Conservation (phyloP, 306 rosid species). For the Vicia villosa region DNA sequence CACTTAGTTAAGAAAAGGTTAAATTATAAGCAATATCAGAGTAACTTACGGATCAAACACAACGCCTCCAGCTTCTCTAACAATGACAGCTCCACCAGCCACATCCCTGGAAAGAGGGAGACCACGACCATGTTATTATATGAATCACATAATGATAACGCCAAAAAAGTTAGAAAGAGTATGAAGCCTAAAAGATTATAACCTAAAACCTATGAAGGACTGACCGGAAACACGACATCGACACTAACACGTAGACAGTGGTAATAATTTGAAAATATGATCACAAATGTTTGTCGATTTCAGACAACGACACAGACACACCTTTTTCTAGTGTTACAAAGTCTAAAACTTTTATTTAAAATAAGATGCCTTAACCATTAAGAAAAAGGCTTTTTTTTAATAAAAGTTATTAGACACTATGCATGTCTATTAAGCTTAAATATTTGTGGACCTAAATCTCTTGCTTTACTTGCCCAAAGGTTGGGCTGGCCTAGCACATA, state of each 20-base stretch:
- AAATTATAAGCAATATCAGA: constrained; percentile 12
- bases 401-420: not conserved
- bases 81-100: constrained; percentile 95
- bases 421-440: not conserved
- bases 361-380: not conserved
- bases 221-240: too few species aligned
- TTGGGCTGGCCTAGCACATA: not conserved
- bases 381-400: not conserved
- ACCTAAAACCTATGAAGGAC: not conserved
- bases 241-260: too few species aligned
- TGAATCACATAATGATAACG: not conserved
- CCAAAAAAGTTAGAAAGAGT: not conserved
- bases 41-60: constrained; percentile 94
- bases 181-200: not conserved
- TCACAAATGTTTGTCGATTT: too few species aligned
- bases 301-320: too few species aligned
- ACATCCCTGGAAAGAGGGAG: constrained; percentile 75
- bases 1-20: constrained; percentile 32
- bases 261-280: too few species aligned
- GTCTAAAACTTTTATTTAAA: not conserved
- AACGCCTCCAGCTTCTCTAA: constrained; percentile 93
- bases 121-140: not conserved
- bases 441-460: not conserved
- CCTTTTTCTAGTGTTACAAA: too few species aligned
- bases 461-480: not conserved